Conservation (phyloP, 257 asterid genomes). For the Eucommia ulmoides region DNA sequence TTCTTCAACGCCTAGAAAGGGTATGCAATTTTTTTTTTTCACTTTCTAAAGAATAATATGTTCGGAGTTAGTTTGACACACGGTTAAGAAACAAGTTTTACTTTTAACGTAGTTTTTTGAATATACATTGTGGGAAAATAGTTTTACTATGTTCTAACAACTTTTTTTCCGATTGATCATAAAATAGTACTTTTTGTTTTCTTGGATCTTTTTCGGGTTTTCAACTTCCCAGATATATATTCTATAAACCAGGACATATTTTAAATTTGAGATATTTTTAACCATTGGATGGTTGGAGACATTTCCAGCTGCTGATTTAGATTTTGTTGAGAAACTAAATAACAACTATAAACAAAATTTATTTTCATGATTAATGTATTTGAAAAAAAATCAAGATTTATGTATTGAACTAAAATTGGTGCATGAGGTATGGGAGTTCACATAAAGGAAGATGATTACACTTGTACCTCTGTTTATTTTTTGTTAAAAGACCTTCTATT, state of each 20-base stretch:
- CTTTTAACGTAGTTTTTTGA: background rate
- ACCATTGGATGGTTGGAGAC: no score
- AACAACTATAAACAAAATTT: no score
- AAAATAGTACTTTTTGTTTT: background rate
- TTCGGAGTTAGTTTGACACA: background rate
- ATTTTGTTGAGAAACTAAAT: no score
- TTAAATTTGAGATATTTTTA: no score
- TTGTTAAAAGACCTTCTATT: background rate
- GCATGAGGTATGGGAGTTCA: background rate
- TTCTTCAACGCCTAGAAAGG: conserved; percentile 90
- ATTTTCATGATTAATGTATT: no score
- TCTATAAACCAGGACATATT: no score
- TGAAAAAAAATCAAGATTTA: no score
- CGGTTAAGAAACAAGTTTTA: no score
- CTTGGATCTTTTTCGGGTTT: no score
- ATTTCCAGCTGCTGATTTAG: no score
- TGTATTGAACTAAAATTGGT: no score
- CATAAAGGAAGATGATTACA: background rate
- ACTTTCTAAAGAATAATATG: background rate
- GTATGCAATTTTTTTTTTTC: conserved; percentile 18
- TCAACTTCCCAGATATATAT: no score
- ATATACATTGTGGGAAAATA: background rate
- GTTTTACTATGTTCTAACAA: background rate
- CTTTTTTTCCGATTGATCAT: background rate
- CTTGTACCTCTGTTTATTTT: background rate